Evolutionary conservation across 2,329 filamentous ascomycete species (phyloP).

Genomic region (Chaetomium strumarium): DNA sequence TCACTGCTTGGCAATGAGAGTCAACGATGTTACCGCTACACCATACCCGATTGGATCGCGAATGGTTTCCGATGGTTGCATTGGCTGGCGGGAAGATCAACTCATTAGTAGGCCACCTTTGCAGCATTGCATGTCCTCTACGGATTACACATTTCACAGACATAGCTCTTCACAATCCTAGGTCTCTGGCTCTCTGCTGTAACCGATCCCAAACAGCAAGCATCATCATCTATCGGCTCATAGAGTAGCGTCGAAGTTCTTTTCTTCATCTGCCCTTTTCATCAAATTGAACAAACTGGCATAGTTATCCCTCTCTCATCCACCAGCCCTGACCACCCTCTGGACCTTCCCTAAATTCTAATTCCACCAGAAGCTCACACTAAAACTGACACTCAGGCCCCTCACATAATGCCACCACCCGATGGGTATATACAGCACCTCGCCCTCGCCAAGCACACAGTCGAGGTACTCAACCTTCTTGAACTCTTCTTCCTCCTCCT

Average conservation of each 20-base stretch:
- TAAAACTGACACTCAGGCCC: slow-evolving; percentile 80
- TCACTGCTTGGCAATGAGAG: slow-evolving; percentile 15
- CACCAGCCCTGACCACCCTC: no score
- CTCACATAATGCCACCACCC: slow-evolving; percentile 99
- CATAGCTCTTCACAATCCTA: no score
- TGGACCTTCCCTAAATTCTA: slow-evolving; percentile 22
- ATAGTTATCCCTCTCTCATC: no score
- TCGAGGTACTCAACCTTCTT: slow-evolving; percentile 62
- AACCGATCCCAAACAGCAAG: neutral
- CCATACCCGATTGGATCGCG: slow-evolving; percentile 17
- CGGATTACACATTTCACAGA: no score
- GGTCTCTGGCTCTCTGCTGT: no score
- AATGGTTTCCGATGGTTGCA: slow-evolving; percentile 13
- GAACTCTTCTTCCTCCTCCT: slow-evolving; percentile 43
- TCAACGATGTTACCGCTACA: slow-evolving; percentile 20
- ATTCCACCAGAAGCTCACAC: slow-evolving; percentile 97
- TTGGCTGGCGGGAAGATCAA: neutral
- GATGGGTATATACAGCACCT: slow-evolving; percentile 81
- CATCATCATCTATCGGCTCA: neutral
- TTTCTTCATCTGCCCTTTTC: neutral
- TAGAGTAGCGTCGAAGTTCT: no score
- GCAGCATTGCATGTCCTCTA: no score
- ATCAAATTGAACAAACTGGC: neutral
- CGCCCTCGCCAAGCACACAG: slow-evolving; percentile 71
- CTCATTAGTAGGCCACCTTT: no score